Evolutionary conservation across 148 eudicot species (phyloP).

Genomic region (Silene latifolia): DNA sequence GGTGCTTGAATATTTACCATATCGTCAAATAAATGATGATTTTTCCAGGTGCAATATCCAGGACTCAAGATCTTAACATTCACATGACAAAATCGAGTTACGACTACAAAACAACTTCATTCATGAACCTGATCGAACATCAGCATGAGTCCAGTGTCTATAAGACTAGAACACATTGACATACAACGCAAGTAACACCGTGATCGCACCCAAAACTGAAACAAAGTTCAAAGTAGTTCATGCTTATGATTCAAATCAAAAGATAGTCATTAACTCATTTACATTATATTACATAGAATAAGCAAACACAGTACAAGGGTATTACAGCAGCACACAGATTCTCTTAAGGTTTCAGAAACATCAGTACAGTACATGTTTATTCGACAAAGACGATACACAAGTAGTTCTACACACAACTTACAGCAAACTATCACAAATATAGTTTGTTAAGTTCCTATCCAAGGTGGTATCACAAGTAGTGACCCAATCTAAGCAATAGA

Average conservation of each 20-base stretch:
- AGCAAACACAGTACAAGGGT: not conserved
- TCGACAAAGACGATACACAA: constrained; percentile 6
- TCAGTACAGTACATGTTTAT: not conserved
- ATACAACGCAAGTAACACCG: no score
- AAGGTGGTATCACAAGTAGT: constrained; percentile 15
- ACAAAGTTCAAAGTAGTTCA: not conserved
- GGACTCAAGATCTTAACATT: no score
- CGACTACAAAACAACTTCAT: no score
- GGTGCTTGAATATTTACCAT: no score
- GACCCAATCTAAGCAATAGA: no score
- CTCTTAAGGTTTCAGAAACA: not conserved
- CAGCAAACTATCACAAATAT: not conserved
- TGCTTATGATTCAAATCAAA: not conserved
- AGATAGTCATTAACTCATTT: not conserved
- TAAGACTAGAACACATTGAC: no score
- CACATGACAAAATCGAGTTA: no score
- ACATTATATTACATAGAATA: not conserved
- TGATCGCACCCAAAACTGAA: not conserved
- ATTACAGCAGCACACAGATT: not conserved
- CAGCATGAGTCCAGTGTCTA: no score
- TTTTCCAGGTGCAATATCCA: no score
- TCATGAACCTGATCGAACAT: no score
- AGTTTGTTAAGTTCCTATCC: not conserved
- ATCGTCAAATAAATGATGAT: no score
- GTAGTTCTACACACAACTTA: constrained; percentile 13